Evolutionary conservation across 192 early-diverging fungal species (phyloP), one percentile per base, ranked within the genome.

Genomic region (Radiomyces spectabilis): DNA sequence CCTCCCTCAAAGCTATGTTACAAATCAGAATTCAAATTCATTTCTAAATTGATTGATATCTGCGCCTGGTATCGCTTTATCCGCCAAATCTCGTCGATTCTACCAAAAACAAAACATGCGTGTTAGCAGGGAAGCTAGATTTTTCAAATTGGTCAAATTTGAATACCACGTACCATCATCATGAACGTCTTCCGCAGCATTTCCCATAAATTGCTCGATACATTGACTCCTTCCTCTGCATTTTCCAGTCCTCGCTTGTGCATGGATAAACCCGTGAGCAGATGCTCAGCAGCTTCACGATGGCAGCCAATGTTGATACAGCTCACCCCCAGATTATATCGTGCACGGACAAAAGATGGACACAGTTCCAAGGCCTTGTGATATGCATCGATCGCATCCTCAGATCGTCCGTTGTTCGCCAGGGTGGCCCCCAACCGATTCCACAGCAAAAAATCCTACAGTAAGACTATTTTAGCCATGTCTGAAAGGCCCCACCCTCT

Each of bases 341-440:
- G 78, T n/a, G 92, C 97, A 24, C 97, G 85, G 13, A 99, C 87
- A 78, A 90, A 98, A 18, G 83, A 82, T 2, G 97, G 95, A 53
- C 96, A 94, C 39, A 98, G 74, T 55, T 92, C 83, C 24, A 99
- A 73, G 4, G 97, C 97, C 21, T 87, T 81, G 63, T 88, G 91
- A 61, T 99, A 99, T 10, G 95, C 93, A 5, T 93, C 89, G 22
- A 97, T 88, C 9, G 95, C 95, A 44, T 83, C 77, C 31, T 77
- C 74, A 32, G 86, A 78, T 33, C 83, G 62, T 12, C 83, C 78
- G 2, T 83, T 75, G 64, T 99, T 97, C 25, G 97, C 97, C 26
- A 94, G 74, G 6, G 95, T 99, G 9, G 97, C 97, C 4, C 97
- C 97, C 32, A 99, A 74, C 38, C 90, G 87, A 74, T 98, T 98